These are phyloP conservation scores for Kokia cookei DNA, from an alignment of 441 rosid genomes.

Conservation along the genomic window DNA sequence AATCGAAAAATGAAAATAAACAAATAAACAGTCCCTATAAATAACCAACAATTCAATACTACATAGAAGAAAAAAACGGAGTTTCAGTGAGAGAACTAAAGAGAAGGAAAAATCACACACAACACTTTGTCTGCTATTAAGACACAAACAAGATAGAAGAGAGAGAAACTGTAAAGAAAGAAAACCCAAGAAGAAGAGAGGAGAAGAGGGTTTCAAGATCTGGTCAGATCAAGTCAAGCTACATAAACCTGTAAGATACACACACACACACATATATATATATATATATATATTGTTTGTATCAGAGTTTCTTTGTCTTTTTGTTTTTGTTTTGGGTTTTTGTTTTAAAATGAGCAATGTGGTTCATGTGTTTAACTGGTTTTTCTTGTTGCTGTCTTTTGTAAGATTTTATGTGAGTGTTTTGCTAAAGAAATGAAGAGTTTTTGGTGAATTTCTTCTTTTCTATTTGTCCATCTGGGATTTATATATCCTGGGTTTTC, in stretches of 20 bases:
- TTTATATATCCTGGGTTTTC: background rate
- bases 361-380: slow-evolving; percentile 13
- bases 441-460: background rate
- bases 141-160: background rate
- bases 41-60: slow-evolving; percentile 22
- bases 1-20: slow-evolving; percentile 13
- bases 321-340: background rate
- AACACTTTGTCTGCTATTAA: background rate
- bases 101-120: slow-evolving; percentile 25
- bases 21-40: slow-evolving; percentile 12
- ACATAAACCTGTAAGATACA: slow-evolving; percentile 20
- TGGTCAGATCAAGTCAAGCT: slow-evolving; percentile 40
- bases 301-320: slow-evolving; percentile 8
- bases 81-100: slow-evolving; percentile 16
- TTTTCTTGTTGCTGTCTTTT: background rate
- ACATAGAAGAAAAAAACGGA: slow-evolving; percentile 2
- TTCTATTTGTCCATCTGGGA: slow-evolving; percentile 1
- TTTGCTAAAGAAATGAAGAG: background rate
- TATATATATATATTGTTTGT: background rate
- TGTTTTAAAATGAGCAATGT: slow-evolving; percentile 15
- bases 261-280: too few relatives aligned
- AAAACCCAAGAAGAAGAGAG: background rate
- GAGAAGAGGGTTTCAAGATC: slow-evolving; percentile 36
- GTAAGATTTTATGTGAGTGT: background rate
- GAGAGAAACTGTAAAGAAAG: slow-evolving; percentile 11